Evolutionary conservation across 495 filamentous ascomycete genomes (phyloP).

Genomic region (Daldinia caldariorum): DNA sequence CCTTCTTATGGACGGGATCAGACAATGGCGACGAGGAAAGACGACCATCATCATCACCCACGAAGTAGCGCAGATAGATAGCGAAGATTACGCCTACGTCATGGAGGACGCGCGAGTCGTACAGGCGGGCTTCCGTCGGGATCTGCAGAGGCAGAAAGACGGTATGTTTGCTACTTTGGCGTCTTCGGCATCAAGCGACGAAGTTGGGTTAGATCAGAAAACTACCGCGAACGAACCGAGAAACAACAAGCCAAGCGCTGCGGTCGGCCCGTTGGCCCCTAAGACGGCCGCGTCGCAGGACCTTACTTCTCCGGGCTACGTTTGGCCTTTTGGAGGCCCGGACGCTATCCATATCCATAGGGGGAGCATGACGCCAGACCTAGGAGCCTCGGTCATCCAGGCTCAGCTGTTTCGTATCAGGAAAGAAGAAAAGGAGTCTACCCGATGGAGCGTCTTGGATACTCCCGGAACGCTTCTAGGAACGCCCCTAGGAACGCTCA

Average conservation of each 20-base stretch:
- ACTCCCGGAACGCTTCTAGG: neutral
- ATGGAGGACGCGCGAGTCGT: conserved; percentile 76
- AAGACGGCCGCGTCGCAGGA: conserved; percentile 21
- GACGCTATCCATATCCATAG: conserved; percentile 4
- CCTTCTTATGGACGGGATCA: conserved; percentile 76
- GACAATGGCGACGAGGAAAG: conserved; percentile 77
- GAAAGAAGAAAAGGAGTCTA: neutral
- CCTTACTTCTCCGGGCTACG: conserved; percentile 21
- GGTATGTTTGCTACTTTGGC: conserved; percentile 48
- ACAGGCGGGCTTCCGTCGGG: conserved; percentile 68
- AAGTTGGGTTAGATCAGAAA: neutral
- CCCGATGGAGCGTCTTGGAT: neutral
- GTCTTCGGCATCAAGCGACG: conserved; percentile 12
- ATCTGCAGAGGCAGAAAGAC: conserved; percentile 46
- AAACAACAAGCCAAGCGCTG: neutral
- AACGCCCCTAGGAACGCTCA: neutral
- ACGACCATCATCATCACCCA: conserved; percentile 95
- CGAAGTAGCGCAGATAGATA: conserved; percentile 80
- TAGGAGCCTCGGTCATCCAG: neutral
- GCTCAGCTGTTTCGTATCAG: conserved; percentile 1
- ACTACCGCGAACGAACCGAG: neutral
- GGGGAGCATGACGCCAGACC: conserved; percentile 7
- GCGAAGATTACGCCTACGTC: conserved; percentile 82
- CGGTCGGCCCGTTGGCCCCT: conserved; percentile 24
- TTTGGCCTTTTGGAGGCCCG: conserved; percentile 21